Conservation (phyloP, 1,139 yeast species). For the Wickerhamomyces sp. region DNA sequence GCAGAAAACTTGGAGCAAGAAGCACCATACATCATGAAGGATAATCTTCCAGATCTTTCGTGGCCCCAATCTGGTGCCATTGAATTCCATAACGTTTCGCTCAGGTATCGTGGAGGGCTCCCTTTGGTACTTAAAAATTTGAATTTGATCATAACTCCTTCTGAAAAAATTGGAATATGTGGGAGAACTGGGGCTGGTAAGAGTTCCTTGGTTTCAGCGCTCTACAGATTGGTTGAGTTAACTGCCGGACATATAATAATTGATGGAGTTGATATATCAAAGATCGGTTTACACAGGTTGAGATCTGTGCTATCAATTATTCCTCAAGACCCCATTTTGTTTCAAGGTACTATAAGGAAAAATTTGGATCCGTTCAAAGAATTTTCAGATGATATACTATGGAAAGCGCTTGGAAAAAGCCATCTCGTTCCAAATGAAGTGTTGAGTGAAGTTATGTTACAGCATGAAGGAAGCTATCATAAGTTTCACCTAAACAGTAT, state of each 20-base stretch:
- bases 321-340: conserved; percentile 57
- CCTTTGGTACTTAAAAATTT: conserved; percentile 68
- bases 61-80: conserved; percentile 66
- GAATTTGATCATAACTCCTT: conserved; percentile 15
- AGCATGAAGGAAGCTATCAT: conserved; percentile 50
- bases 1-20: conserved; percentile 67
- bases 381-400: conserved; percentile 31
- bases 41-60: conserved; percentile 45
- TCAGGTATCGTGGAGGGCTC: conserved; percentile 72
- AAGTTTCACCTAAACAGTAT: conserved; percentile 60
- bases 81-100: conserved; percentile 48
- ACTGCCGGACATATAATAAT: conserved; percentile 38
- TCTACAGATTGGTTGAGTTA: conserved; percentile 45
- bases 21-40: conserved; percentile 49
- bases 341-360: conserved; percentile 45
- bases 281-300: conserved; percentile 38
- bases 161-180: conserved; percentile 51
- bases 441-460: conserved; percentile 47
- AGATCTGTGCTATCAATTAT: conserved; percentile 47
- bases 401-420: neutral
- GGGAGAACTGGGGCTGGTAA: conserved; percentile 64
- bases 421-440: too few relatives aligned
- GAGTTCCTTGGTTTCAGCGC: conserved; percentile 50
- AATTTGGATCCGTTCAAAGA: conserved; percentile 50
- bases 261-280: conserved; percentile 43